phyloP scores from a whole-genome alignment of 83 land plant genomes.

The Thuja plicata region DNA sequence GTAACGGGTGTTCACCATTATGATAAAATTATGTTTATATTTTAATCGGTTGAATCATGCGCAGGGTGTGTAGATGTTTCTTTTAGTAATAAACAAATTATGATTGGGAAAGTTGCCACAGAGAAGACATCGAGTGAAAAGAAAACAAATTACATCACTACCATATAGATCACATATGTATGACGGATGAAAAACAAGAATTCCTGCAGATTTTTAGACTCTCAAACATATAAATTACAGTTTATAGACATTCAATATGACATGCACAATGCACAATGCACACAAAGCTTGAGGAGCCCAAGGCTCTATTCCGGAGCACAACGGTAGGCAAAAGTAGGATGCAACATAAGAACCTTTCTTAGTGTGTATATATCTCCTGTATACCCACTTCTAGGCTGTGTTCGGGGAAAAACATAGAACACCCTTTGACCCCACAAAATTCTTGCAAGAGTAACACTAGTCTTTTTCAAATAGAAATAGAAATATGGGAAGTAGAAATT shows the following conservation, averaged over 20 bases:
- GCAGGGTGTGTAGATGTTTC: too few relatives aligned
- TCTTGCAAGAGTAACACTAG: neutral
- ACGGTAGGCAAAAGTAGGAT: neutral
- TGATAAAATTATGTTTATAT: too few relatives aligned
- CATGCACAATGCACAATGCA: neutral
- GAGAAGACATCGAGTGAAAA: neutral
- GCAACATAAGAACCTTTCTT: neutral
- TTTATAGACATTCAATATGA: neutral
- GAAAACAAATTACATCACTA: neutral
- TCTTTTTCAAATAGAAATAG: conserved; percentile 7
- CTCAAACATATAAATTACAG: conserved; percentile 1
- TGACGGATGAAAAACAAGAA: neutral
- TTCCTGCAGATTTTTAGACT: neutral
- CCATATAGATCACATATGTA: neutral
- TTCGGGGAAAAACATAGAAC: conserved; percentile 4
- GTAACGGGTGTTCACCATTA: too few relatives aligned
- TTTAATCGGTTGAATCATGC: too few relatives aligned
- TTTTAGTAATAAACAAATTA: too few relatives aligned
- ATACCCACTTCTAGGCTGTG: conserved; percentile 6
- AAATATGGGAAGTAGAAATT: neutral
- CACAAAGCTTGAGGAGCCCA: neutral
- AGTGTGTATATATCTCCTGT: neutral
- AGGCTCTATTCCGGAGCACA: neutral
- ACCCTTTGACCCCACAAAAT: conserved; percentile 2
- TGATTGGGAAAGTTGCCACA: neutral